Percentiles rank a stretch among this genome's conserved stretches.
Conservation (phyloP, 179 eudicot genomes). For the Beta macrorhiza region DNA sequence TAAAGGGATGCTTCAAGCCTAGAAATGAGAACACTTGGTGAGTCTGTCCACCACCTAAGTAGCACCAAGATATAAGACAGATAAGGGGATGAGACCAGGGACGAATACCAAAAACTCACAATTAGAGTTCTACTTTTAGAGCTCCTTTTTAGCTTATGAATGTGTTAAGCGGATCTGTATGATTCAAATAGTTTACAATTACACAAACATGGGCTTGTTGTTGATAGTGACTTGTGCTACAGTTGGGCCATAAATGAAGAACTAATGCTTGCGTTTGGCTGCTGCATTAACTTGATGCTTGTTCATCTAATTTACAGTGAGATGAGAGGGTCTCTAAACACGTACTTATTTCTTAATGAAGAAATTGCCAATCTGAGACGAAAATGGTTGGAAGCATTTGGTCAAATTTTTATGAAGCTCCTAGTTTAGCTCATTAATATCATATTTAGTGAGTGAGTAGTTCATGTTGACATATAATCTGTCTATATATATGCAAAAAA, state of each 20-base stretch:
- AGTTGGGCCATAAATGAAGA: background rate
- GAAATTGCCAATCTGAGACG: background rate
- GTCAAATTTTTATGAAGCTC: background rate
- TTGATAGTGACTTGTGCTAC: background rate
- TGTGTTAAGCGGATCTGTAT: background rate
- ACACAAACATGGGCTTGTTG: background rate
- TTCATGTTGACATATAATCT: background rate
- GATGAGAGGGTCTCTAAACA: too few species aligned
- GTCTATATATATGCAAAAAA: too few species aligned
- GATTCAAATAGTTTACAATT: background rate
- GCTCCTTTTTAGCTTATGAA: background rate
- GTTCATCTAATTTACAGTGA: too few species aligned
- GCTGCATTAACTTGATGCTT: background rate
- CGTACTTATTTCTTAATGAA: background rate
- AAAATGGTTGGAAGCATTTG: background rate
- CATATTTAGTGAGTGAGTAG: background rate
- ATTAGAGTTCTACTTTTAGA: background rate
- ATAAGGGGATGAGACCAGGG: too few species aligned
- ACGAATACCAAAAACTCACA: too few species aligned
- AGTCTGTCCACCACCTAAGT: too few species aligned
- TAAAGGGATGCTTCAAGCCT: too few species aligned
- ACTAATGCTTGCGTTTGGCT: background rate
- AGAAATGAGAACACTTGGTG: too few species aligned
- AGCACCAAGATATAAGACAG: too few species aligned
- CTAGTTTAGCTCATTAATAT: background rate